Conservation (phyloP, 75 land plant species). For the Pinus taeda region DNA sequence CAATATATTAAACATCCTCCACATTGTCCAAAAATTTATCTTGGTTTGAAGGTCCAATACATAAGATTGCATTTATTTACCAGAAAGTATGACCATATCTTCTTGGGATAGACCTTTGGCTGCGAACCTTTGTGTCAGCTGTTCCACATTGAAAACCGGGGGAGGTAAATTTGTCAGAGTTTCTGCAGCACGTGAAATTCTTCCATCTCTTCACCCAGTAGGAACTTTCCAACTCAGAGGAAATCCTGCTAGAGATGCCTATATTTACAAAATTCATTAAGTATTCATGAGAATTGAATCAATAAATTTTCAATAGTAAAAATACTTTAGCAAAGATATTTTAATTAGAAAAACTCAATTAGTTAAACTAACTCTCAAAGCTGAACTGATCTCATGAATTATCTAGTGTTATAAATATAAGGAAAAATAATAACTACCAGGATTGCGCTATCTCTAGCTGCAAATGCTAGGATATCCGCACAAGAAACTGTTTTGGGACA, state of each 20-base stretch:
- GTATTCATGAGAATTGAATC: no score
- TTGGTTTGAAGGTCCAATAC: neutral
- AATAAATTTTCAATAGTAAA: no score
- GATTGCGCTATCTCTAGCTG: slow-evolving; percentile 10
- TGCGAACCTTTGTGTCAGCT: slow-evolving; percentile 25
- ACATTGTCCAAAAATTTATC: no score
- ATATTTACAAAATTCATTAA: no score
- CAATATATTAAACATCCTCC: no score
- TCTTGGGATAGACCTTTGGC: slow-evolving; percentile 18
- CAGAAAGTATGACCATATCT: slow-evolving; percentile 58
- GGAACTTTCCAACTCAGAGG: slow-evolving; percentile 29
- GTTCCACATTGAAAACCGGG: slow-evolving; percentile 19
- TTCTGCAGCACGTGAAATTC: slow-evolving; percentile 20
- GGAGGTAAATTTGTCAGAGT: slow-evolving; percentile 14
- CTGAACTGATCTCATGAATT: no score
- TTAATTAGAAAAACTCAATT: no score
- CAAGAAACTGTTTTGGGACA: slow-evolving; percentile 21
- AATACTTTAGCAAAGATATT: no score
- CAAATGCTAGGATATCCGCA: slow-evolving; percentile 18
- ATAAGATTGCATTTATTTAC: slow-evolving; percentile 2
- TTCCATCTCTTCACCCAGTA: slow-evolving; percentile 27
- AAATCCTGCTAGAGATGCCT: no score
- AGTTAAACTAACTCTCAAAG: no score
- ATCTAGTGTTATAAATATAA: no score
- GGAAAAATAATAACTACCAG: neutral